phyloP scores from a whole-genome alignment of 2,329 filamentous ascomycete species.

The Immersiporthe knoxdaviesiana region DNA sequence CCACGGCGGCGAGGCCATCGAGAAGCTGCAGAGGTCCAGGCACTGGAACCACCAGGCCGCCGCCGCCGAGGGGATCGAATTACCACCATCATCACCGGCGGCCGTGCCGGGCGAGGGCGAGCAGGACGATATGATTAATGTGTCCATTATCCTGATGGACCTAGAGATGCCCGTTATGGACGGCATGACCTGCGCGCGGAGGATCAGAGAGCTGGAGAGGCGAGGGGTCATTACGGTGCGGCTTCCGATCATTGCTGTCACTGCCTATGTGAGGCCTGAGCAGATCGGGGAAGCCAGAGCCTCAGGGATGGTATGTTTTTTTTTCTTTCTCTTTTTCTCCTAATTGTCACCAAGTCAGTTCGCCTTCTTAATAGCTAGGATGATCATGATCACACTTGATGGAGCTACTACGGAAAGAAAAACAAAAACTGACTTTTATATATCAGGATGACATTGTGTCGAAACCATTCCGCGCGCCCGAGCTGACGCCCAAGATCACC shows the following conservation, averaged over 20 bases:
- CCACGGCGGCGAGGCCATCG: slow-evolving; percentile 60
- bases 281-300: slow-evolving; percentile 72
- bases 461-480: slow-evolving; percentile 78
- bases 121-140: slow-evolving; percentile 52
- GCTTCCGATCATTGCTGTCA: slow-evolving; percentile 82
- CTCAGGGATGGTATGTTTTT: slow-evolving; percentile 70
- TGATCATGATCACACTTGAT: background rate
- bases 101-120: slow-evolving; percentile 33
- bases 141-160: slow-evolving; percentile 77
- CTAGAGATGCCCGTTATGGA: slow-evolving; percentile 84
- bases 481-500: slow-evolving; percentile 69
- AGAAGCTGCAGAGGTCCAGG: slow-evolving; percentile 57
- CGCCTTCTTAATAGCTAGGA: too few relatives aligned
- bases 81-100: background rate
- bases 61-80: slow-evolving; percentile 15
- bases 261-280: slow-evolving; percentile 75
- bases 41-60: slow-evolving; percentile 50
- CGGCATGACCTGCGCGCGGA: slow-evolving; percentile 71
- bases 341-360: too few relatives aligned
- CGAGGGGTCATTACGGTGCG: slow-evolving; percentile 64
- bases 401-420: too few relatives aligned
- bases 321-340: background rate
- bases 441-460: slow-evolving; percentile 72
- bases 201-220: slow-evolving; percentile 69
- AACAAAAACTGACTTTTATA: background rate